Percentiles rank a stretch among this genome's conserved stretches.
Conservation (phyloP, 495 filamentous ascomycete genomes). For the Apiosordaria backusii region DNA sequence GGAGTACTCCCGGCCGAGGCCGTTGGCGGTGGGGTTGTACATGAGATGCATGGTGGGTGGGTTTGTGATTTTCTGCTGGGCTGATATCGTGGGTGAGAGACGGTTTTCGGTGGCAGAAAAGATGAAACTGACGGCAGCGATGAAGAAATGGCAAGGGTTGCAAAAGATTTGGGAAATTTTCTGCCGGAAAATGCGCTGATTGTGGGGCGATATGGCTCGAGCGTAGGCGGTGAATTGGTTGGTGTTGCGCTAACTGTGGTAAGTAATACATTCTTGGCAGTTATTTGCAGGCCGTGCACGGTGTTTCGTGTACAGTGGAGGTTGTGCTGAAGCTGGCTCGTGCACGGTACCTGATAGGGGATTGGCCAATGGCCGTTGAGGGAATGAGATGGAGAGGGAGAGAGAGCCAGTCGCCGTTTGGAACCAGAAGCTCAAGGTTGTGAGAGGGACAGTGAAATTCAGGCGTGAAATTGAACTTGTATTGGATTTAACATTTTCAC, state of each 20-base stretch:
- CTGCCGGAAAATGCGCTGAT: conserved; percentile 7
- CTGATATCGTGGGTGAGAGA: neutral
- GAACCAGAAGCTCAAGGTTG: neutral
- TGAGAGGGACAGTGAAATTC: no score
- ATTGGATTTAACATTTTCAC: neutral
- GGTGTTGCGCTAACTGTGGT: no score
- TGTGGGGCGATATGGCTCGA: no score
- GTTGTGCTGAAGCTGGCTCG: neutral
- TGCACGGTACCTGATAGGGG: neutral
- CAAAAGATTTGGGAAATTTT: neutral
- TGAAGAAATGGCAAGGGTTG: neutral
- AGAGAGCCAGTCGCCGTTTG: neutral
- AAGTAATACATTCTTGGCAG: no score
- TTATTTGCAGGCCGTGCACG: neutral
- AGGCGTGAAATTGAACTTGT: neutral
- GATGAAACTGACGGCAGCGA: no score
- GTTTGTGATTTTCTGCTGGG: neutral
- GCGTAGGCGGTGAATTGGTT: neutral
- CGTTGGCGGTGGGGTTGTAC: conserved; percentile 74
- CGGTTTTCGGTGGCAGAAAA: no score
- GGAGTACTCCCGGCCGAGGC: conserved; percentile 72
- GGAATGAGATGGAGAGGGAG: no score
- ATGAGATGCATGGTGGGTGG: conserved; percentile 66
- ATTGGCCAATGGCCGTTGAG: neutral
- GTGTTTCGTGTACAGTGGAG: neutral